Conservation (phyloP, 352 stramenopile species). For the Globisporangium nunn region DNA sequence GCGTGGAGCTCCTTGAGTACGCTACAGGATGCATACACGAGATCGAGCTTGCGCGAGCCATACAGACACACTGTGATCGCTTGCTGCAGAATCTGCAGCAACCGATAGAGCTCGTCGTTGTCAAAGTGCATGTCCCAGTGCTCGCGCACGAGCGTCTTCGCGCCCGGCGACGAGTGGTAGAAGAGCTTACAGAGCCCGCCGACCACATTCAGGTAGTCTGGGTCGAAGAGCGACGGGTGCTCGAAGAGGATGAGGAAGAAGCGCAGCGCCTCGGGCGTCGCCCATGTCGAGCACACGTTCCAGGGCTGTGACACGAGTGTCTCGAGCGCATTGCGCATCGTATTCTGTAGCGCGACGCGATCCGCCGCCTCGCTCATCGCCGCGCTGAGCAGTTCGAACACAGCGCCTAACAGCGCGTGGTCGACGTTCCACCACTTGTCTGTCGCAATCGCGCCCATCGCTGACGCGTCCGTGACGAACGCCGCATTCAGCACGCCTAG, state of each 20-base stretch:
- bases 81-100: constrained; percentile 71
- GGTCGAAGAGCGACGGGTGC: constrained; percentile 67
- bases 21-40: constrained; percentile 63
- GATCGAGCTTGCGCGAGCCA: constrained; percentile 60
- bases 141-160: constrained; percentile 45
- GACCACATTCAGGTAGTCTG: constrained; percentile 64
- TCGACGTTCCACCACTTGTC: constrained; percentile 53
- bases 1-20: constrained; percentile 60
- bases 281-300: constrained; percentile 73
- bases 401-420: constrained; percentile 26
- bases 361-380: constrained; percentile 26
- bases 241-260: constrained; percentile 76
- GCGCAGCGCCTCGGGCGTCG: constrained; percentile 27
- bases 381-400: constrained; percentile 37
- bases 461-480: constrained; percentile 21
- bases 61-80: constrained; percentile 73
- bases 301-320: constrained; percentile 63
- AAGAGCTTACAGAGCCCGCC: constrained; percentile 66
- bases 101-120: constrained; percentile 50
- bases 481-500: constrained; percentile 40
- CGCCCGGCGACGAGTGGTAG: constrained; percentile 36
- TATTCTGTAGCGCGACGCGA: constrained; percentile 55
- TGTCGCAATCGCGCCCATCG: constrained; percentile 1
- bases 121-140: constrained; percentile 52
- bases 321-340: constrained; percentile 61